Base-by-base conservation (phyloP, 2,329 filamentous ascomycete species). In the Triangularia setosa region DNA sequence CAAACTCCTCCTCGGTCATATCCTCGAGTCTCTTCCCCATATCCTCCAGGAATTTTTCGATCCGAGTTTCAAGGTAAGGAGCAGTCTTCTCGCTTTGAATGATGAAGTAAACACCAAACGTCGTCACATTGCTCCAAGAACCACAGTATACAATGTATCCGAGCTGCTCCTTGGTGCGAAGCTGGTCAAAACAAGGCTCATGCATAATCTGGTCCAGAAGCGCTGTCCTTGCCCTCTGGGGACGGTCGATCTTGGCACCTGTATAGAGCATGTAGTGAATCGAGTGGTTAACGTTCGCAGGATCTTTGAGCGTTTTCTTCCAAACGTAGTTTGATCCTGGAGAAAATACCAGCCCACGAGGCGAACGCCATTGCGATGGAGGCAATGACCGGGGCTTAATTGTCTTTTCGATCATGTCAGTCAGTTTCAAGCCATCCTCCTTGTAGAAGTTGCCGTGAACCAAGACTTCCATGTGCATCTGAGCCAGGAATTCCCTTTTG, bases 131-230 rank as follows among this genome's bases (percentile, higher is more conserved):
- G 60, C 85, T 84, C 44, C 89, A 83, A 11, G 87, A 83, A 27
- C 92, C 91, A 58, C 91, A 94, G 77, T 94, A 97, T 0, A 99
- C 94, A 61, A 99, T 91, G 71, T 99, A 99, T 12, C 95, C 95
- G 6, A 99, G 88, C 78, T 99, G 94, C 76, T 99, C 94, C 77
- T 98, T 97, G 53, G 95, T 98, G 58, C 95, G 87, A 7, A 99
- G 83, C 75, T 96, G 93, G 77, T 99, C 92, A 74, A 98, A 99
- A 8, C 90, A 90, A 3, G 93, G 93, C 78, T 99, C 95, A 63
- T 96, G 91, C 0, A 92, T 88, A 79, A 99, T 90, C 77, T 98
- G 95, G 25, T 92, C 90, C 52, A 97, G 84, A 5, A 99, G 83
- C 52, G 96, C 81, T 0, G 91, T 84, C 76, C 91, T 93, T 14